Evolutionary conservation across 768 basidiomycete species (phyloP), one percentile per base, ranked within the genome.

Genomic region (Rhizopogon salebrosus): DNA sequence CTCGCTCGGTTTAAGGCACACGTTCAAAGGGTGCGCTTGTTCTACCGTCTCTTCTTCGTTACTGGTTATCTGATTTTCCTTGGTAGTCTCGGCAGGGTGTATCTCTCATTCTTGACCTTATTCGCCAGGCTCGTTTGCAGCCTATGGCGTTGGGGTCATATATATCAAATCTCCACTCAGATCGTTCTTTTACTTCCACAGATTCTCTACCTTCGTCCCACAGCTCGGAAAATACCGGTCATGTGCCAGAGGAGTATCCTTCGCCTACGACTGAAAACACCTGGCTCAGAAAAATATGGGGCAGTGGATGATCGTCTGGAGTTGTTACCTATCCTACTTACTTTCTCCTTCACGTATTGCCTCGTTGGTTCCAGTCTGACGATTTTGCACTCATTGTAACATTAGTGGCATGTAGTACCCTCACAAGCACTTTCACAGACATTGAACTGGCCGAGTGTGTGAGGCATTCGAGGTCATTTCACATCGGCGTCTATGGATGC

Each of bases 71-170:
- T 35, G 51, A 10, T 55, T 14, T 56, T 35, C 24, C 45, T 38
- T 48, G n/a, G 16, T 56, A 92, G 90, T 92, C 89, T 61, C 88
- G 90, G 40, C 88, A 92, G 69, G 93, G 93, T 6, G 86, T 97
- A 55, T 84, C 87, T 38, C 76, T 92, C 39, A 86, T 95, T 53
- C 78, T 95, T 45, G 78, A 78, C 54, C 76, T 90, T 49, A 70
- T 95, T 29, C 86, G 92, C 40, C 85, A 92, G 67, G 85, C 91
- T 46, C 86, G 90, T 53, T 59, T 75, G 43, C 75, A 81, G 54
- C 75, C 79, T 36, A 73, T 80, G 71, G 60, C 72, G 14, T 64
- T 77, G 35, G 75, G 72, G 13, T 69, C 64, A 14, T 69, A 75
- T 39, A 66, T 62, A 46, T 65, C 69, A 41, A 62, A 54, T 55